phyloP scores from a whole-genome alignment of 768 basidiomycete species.

The Trametes cingulata region DNA sequence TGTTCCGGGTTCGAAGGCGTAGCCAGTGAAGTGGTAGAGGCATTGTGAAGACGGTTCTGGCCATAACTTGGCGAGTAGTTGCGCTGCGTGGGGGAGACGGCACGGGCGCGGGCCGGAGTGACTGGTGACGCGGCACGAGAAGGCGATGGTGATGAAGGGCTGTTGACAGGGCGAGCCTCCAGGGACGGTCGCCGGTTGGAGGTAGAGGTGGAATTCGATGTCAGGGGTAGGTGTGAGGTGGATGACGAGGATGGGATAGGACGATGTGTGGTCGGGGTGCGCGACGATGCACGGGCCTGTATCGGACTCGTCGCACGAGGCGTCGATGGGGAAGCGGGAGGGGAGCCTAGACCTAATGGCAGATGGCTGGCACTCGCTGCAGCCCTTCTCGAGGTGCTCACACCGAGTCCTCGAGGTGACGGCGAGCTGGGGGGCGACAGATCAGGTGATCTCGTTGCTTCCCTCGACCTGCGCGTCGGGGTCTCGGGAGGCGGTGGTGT shows the following conservation, averaged over 20 bases:
- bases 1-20: conserved; percentile 53
- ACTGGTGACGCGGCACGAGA: conserved; percentile 43
- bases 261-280: conserved; percentile 41
- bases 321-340: conserved; percentile 42
- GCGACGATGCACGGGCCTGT: conserved; percentile 45
- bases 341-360: conserved; percentile 37
- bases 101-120: conserved; percentile 47
- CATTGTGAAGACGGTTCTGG: conserved; percentile 57
- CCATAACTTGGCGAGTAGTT: conserved; percentile 39
- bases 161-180: conserved; percentile 37
- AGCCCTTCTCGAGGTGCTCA: conserved; percentile 38
- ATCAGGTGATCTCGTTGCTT: conserved; percentile 25
- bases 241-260: conserved; percentile 50
- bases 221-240: conserved; percentile 48
- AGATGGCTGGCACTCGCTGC: conserved; percentile 45
- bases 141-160: conserved; percentile 39
- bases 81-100: conserved; percentile 31
- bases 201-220: conserved; percentile 33
- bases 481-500: conserved; percentile 31
- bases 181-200: conserved; percentile 32
- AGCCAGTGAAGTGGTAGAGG: conserved; percentile 58
- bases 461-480: conserved; percentile 36
- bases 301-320: conserved; percentile 43
- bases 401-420: conserved; percentile 42
- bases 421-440: conserved; percentile 48